Evolutionary conservation across 2,329 filamentous ascomycete genomes (phyloP).

Genomic region (Ceratocystis albifundus): DNA sequence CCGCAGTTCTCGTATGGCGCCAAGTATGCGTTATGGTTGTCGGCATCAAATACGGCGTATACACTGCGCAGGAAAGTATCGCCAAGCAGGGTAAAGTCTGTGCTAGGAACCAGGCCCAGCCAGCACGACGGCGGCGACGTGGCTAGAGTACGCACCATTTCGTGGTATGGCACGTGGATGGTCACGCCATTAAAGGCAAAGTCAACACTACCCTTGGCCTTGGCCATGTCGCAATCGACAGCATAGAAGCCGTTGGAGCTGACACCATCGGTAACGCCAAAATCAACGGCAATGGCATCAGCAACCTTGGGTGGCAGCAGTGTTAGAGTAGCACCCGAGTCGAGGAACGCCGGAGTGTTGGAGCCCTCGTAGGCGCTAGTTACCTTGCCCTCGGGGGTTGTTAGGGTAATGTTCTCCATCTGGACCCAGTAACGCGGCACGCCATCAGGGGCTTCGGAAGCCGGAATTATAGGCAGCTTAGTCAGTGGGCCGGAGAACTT

Average conservation of each 20-base stretch:
- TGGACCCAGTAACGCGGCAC: constrained; percentile 43
- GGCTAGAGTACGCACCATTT: constrained; percentile 31
- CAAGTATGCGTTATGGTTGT: constrained; percentile 38
- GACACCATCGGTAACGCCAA: constrained; percentile 33
- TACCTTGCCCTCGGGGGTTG: constrained; percentile 30
- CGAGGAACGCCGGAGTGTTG: constrained; percentile 49
- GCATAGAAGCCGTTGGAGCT: constrained; percentile 37
- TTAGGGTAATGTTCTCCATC: constrained; percentile 37
- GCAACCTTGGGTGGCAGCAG: constrained; percentile 50
- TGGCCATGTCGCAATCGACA: constrained; percentile 36
- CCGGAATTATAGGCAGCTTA: constrained; percentile 50
- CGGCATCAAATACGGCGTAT: constrained; percentile 44
- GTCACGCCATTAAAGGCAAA: constrained; percentile 40
- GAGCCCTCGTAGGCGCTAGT: constrained; percentile 30
- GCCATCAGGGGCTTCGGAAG: constrained; percentile 43
- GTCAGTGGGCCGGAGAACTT: constrained; percentile 52
- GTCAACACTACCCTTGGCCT: constrained; percentile 35
- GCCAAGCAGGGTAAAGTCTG: constrained; percentile 40
- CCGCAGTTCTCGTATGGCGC: constrained; percentile 43
- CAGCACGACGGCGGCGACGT: constrained; percentile 33
- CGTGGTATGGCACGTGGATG: constrained; percentile 39
- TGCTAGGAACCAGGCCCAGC: constrained; percentile 39
- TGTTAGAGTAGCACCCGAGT: constrained; percentile 58
- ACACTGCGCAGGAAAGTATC: constrained; percentile 44
- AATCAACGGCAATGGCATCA: constrained; percentile 38